Conservation (phyloP, 2,329 filamentous ascomycete species). For the Xylariaceae sp. region DNA sequence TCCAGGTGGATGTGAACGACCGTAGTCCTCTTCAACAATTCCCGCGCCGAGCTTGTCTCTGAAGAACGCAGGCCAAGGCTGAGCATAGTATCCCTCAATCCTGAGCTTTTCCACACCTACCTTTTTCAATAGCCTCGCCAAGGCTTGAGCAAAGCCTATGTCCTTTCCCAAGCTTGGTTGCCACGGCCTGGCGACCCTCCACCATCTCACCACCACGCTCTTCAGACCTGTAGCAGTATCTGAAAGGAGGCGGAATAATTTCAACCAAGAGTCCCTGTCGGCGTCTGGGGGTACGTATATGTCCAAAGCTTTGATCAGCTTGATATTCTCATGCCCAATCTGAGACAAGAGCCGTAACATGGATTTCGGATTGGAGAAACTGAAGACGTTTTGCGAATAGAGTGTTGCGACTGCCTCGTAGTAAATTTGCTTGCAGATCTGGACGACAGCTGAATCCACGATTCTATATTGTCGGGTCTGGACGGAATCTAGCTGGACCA, state of each 20-base stretch:
- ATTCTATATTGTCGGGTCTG: neutral
- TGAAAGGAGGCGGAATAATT: neutral
- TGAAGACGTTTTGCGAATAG: conserved; percentile 1
- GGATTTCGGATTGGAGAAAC: neutral
- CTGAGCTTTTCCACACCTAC: neutral
- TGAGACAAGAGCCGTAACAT: neutral
- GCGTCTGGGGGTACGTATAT: neutral
- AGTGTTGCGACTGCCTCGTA: neutral
- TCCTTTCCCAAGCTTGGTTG: neutral
- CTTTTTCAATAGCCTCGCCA: neutral
- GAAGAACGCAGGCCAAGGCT: conserved; percentile 2
- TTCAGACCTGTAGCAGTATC: neutral
- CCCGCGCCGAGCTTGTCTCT: conserved; percentile 1
- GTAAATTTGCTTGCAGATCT: conserved; percentile 1
- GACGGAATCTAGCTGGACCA: neutral
- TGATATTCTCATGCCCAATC: neutral
- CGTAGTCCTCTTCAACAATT: neutral
- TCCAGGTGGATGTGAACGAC: neutral
- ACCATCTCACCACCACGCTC: neutral
- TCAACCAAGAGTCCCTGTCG: neutral
- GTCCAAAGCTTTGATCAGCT: neutral
- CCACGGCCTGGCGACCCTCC: neutral
- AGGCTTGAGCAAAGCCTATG: neutral
- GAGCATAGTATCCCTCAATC: conserved; percentile 2
- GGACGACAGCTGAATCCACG: neutral